Base-by-base conservation (phyloP, 1,139 yeast genomes). In the Scheffersomyces stambukii region DNA sequence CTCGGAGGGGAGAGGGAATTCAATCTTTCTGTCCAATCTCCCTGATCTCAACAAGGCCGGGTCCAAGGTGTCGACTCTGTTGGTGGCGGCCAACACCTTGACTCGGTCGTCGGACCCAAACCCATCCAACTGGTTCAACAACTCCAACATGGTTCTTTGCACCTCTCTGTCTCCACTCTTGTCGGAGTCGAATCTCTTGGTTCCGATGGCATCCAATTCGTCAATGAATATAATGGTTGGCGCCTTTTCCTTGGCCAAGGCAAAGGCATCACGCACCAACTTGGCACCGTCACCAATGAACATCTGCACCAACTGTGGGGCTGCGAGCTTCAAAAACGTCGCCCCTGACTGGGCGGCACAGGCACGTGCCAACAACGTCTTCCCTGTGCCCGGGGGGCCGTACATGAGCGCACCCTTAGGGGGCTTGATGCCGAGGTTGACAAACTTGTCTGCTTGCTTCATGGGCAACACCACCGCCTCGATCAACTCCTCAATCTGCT, bases 331-430 rank as follows among this genome's bases (percentile, higher is more conserved):
- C 52, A 91, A 70, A 55, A 91, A 91, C 0, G 98, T 91, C n/a
- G 98, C 98, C 37, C 93, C 94, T 0, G 96, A 84, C 58, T 91
- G 97, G 5, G 98, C 98, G 9, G 99, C 99, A 75, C 98, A 91
- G 2, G 98, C 98, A 55, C 98, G 77, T 5, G 99, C 99, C 43
- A 91, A 70, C 40, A 91, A 70, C 1, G 98, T 91, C 61, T 91
- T 91, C 57, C 99, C 99, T 2, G 99, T 91, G 52, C 99, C 99
- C 29, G 99, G 99, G 11, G 99, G 98, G 7, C 99, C 99, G 56
- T 91, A 91, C 98, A 91, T 91, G 37, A 91, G 69, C 0, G 97
- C 98, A 46, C 98, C 98, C 60, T 91, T 91, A 37, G 98, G 98
- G 5, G 98, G 94, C 57, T 85, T 89, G 48, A 91, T 88, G 30